Evolutionary conservation across 331 rosid genomes (phyloP), one percentile per base, ranked within the genome.

Genomic region (Cydonia oblonga): DNA sequence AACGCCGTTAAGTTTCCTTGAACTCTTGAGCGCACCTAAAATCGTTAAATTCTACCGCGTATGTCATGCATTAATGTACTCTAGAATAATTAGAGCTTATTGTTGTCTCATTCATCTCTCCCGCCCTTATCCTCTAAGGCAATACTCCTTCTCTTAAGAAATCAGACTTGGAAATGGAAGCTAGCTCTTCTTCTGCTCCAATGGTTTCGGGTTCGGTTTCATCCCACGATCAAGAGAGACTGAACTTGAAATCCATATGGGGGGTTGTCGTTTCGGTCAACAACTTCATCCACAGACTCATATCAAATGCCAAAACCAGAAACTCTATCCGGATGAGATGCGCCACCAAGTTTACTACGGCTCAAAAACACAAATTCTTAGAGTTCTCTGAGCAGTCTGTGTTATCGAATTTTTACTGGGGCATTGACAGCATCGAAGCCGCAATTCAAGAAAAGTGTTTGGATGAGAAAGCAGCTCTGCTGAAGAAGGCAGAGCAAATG

Each of bases 311-410:
- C 51, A 80, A 79, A 68, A 68, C 81, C 13, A 78, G 91, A 74
- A 88, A 32, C 57, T 38, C 77, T 16, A 78, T 90, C 16, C 87
- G 80, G 23, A 38, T 75, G 69, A 85, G 85, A 82, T 88, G 93
- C 67, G 71, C 68, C 40, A 80, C 90, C 66, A 86, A 67, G 73
- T 76, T 86, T 25, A 82, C 80, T 60, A 82, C 80, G 66, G 76
- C 58, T 68, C 85, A 86, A 66, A 88, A 78, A 74, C 90, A 78
- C 22, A 80, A 85, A 38, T 88, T 78, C 73, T 90, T 88, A 49
- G 93, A 88, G 70, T 88, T 88, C 79, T 78, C 89, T 7, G 90
- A 88, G 73, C 91, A 86, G 29, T 87, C 89, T 51, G 89, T 90
- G 5, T 24, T 90, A 33, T 88, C 93, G 3, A 90, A 90, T 77